Evolutionary conservation across 306 rosid genomes (phyloP).

Genomic region (Vicia faba): DNA sequence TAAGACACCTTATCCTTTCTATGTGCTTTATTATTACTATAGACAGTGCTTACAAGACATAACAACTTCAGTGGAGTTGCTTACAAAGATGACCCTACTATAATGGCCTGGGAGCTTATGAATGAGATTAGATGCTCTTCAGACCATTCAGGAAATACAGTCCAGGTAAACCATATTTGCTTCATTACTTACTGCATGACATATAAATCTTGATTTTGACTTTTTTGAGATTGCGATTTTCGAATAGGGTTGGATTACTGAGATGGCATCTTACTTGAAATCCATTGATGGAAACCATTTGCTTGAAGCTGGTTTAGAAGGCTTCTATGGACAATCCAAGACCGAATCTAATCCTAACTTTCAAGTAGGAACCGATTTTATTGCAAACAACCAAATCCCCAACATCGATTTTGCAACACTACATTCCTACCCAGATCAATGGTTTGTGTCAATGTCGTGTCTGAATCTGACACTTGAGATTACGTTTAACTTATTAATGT

Average conservation of each 20-base stretch:
- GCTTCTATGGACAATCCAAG: constrained; percentile 79
- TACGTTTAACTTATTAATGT: too few relatives aligned
- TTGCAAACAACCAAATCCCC: constrained; percentile 81
- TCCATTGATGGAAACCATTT: constrained; percentile 86
- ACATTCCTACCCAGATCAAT: constrained; percentile 90
- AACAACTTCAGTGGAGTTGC: constrained; percentile 72
- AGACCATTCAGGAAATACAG: constrained; percentile 70
- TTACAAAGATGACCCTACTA: constrained; percentile 86
- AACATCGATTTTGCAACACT: constrained; percentile 86
- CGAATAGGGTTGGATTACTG: constrained; percentile 78
- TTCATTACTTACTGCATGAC: not conserved
- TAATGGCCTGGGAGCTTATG: constrained; percentile 99
- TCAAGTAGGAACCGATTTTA: constrained; percentile 82
- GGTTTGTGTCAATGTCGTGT: constrained; percentile 43
- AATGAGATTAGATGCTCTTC: constrained; percentile 82
- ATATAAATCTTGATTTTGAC: not conserved
- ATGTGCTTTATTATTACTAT: too few relatives aligned
- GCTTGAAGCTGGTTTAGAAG: constrained; percentile 86
- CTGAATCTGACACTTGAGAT: too few relatives aligned
- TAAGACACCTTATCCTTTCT: too few relatives aligned
- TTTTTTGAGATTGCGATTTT: not conserved
- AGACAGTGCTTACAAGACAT: constrained; percentile 73
- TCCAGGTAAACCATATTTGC: constrained; percentile 57
- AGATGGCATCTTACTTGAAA: constrained; percentile 90
- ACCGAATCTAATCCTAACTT: constrained; percentile 55